Conservation (phyloP, 1,284 basidiomycete species). For the Ustilago crameri region DNA sequence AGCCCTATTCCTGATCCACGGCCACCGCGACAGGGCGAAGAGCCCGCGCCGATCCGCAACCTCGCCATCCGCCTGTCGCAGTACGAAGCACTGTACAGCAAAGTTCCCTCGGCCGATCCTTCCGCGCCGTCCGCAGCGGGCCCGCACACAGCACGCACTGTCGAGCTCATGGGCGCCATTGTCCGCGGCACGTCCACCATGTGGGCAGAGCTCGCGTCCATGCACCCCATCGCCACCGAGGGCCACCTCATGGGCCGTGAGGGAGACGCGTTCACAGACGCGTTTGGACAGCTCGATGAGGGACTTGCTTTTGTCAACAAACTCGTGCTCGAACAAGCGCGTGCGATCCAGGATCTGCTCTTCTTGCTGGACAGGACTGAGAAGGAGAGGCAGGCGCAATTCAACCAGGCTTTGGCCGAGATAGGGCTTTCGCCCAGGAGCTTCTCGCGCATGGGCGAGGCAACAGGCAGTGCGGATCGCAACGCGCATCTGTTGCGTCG, state of each 20-base stretch:
- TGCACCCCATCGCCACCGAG: constrained; percentile 48
- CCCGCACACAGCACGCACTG: constrained; percentile 26
- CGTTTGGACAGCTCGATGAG: constrained; percentile 46
- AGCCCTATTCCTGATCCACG: background rate
- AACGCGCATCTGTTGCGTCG: constrained; percentile 21
- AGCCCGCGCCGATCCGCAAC: constrained; percentile 46
- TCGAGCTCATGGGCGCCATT: constrained; percentile 46
- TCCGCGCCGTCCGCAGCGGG: constrained; percentile 11
- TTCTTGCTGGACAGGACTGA: constrained; percentile 44
- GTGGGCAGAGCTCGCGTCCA: constrained; percentile 41
- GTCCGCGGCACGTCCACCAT: constrained; percentile 35
- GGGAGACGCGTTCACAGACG: constrained; percentile 34
- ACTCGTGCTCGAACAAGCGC: constrained; percentile 44
- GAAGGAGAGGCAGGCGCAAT: constrained; percentile 47
- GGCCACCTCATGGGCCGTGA: constrained; percentile 35
- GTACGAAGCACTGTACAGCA: constrained; percentile 43
- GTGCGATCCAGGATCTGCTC: constrained; percentile 43
- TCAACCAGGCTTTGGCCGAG: constrained; percentile 41
- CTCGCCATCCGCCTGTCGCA: constrained; percentile 39
- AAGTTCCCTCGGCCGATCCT: constrained; percentile 21
- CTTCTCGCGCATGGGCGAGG: constrained; percentile 34
- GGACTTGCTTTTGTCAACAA: constrained; percentile 47
- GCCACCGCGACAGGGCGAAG: constrained; percentile 9
- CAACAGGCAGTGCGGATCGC: constrained; percentile 15
- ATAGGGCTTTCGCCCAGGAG: constrained; percentile 38